Percentiles rank a stretch among this genome's conserved stretches.
Conservation (phyloP, 1,284 basidiomycete species). For the Ustilago shanxiensis region DNA sequence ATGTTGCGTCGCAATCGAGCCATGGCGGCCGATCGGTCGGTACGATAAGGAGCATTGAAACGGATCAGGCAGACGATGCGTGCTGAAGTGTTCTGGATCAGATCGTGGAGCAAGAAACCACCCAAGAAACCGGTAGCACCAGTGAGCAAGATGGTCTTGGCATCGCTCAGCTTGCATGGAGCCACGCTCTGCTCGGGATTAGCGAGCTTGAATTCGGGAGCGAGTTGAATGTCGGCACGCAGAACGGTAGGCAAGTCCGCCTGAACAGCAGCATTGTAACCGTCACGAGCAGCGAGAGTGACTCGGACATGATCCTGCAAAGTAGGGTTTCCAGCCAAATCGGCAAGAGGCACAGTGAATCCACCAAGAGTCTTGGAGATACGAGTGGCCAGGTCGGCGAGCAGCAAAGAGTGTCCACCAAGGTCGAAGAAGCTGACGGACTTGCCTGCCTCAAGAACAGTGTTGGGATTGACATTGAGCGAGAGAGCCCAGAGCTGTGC, state of each 20-base stretch:
- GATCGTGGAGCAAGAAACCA: slow-evolving; percentile 65
- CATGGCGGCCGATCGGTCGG: slow-evolving; percentile 64
- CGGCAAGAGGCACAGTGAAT: slow-evolving; percentile 64
- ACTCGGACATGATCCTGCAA: slow-evolving; percentile 64
- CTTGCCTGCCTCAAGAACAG: slow-evolving; percentile 53
- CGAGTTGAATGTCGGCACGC: slow-evolving; percentile 60
- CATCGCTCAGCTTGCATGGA: slow-evolving; percentile 48
- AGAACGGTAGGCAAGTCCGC: slow-evolving; percentile 69
- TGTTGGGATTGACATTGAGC: slow-evolving; percentile 59
- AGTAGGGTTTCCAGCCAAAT: slow-evolving; percentile 61
- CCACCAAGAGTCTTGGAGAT: slow-evolving; percentile 65
- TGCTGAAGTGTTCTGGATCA: slow-evolving; percentile 65
- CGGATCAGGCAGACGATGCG: slow-evolving; percentile 69
- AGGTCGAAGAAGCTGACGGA: slow-evolving; percentile 66
- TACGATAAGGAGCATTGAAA: slow-evolving; percentile 62
- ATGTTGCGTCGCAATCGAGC: slow-evolving; percentile 68
- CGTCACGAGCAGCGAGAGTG: slow-evolving; percentile 62
- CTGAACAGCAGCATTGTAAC: slow-evolving; percentile 65
- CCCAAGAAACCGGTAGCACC: slow-evolving; percentile 70
- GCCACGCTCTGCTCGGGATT: slow-evolving; percentile 15
- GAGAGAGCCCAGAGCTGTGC: slow-evolving; percentile 64
- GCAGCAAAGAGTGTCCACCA: slow-evolving; percentile 67
- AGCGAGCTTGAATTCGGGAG: slow-evolving; percentile 59
- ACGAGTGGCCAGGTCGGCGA: slow-evolving; percentile 65
- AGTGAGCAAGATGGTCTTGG: slow-evolving; percentile 67